Conservation (phyloP, 441 rosid genomes). For the Erodium moschatum region DNA sequence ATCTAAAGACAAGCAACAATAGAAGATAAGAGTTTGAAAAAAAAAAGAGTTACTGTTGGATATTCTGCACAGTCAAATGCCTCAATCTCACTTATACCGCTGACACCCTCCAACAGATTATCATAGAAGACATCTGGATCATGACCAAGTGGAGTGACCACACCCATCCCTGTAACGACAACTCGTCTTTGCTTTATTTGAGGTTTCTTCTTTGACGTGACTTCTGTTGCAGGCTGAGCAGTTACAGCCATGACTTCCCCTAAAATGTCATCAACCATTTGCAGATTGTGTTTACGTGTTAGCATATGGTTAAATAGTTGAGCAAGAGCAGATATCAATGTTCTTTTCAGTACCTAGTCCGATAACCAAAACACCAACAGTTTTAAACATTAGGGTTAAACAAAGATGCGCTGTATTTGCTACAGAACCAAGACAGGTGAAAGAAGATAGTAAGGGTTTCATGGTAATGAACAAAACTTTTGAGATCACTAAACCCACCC, state of each 20-base stretch:
- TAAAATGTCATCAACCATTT: constrained; percentile 24
- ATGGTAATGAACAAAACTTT: not conserved
- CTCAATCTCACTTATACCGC: constrained; percentile 81
- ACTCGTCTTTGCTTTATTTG: constrained; percentile 59
- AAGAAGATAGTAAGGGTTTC: not conserved
- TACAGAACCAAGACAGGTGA: not conserved
- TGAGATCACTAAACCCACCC: not conserved
- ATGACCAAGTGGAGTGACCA: constrained; percentile 69
- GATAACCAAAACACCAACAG: not conserved
- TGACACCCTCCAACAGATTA: constrained; percentile 73
- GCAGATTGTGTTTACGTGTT: constrained; percentile 1
- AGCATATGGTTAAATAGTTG: not conserved
- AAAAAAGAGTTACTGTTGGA: constrained; percentile 50
- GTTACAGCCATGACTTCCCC: constrained; percentile 67
- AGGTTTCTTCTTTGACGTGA: constrained; percentile 43
- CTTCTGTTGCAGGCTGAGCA: constrained; percentile 54
- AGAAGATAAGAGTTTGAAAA: constrained; percentile 15
- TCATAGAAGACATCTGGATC: constrained; percentile 65
- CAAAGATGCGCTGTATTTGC: not conserved
- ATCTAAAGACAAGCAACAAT: constrained; percentile 12
- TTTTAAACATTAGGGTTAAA: not conserved
- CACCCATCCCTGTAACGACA: constrained; percentile 94
- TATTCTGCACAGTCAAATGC: constrained; percentile 68
- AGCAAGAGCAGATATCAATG: not conserved
- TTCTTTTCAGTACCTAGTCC: not conserved